These are phyloP conservation scores for Schwanniomyces occidentalis DNA, from an alignment of 805 yeast species.

Conservation along the genomic window DNA sequence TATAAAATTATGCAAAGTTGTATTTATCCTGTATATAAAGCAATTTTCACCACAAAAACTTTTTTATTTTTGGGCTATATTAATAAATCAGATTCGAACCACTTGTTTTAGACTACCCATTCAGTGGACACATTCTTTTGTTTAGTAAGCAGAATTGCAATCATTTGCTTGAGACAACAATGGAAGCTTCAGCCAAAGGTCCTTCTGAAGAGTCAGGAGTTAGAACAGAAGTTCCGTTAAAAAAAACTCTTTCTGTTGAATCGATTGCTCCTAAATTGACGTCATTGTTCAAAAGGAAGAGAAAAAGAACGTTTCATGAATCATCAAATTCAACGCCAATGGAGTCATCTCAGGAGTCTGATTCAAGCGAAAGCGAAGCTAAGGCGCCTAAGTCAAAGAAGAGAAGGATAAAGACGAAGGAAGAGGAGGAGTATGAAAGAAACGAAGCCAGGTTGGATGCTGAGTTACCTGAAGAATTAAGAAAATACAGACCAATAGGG, in stretches of 20 bases:
- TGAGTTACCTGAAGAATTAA: constrained; percentile 63
- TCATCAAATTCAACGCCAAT: constrained; percentile 15
- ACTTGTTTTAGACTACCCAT: no score
- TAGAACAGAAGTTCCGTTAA: constrained; percentile 15
- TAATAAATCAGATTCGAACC: no score
- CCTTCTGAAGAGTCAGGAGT: constrained; percentile 1
- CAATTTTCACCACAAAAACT: constrained; percentile 4
- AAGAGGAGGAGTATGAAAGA: constrained; percentile 34
- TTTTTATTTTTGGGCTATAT: no score
- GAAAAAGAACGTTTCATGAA: constrained; percentile 18
- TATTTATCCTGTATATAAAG: constrained; percentile 1
- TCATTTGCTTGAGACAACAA: no score
- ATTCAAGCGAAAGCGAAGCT: constrained; percentile 16
- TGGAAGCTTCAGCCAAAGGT: constrained; percentile 5
- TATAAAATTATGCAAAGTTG: neutral
- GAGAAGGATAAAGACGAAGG: constrained; percentile 25
- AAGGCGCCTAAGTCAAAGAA: constrained; percentile 15
- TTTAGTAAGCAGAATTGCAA: no score
- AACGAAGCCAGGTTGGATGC: constrained; percentile 63
- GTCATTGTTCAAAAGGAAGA: constrained; percentile 31
- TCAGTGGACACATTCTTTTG: no score
- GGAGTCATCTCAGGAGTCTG: constrained; percentile 17
- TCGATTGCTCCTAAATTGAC: constrained; percentile 38
- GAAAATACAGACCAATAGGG: constrained; percentile 80
- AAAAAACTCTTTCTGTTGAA: constrained; percentile 41